Evolutionary conservation across 495 filamentous ascomycete species (phyloP).

Genomic region (Penicillium coprophilum): DNA sequence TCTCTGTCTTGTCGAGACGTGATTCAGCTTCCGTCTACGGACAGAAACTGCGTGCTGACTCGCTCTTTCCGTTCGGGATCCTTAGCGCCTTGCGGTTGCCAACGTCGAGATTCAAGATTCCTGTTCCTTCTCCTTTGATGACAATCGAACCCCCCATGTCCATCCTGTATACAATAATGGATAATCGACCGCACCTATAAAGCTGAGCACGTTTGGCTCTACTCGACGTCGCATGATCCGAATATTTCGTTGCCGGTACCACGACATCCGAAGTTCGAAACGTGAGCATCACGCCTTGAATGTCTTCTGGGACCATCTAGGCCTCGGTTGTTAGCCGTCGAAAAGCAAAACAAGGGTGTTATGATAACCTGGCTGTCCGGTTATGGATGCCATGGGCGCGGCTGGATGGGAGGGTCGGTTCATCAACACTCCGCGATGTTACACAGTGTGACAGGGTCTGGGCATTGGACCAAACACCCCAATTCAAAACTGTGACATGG

Average conservation of each 20-base stretch:
- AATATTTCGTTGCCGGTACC: background rate
- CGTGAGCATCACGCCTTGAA: background rate
- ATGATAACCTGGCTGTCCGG: background rate
- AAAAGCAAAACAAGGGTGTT: background rate
- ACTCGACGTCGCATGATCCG: background rate
- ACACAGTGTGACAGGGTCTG: background rate
- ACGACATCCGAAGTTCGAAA: too few relatives aligned
- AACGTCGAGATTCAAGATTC: background rate
- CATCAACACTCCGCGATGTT: background rate
- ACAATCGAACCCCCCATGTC: background rate
- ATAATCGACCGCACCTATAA: background rate
- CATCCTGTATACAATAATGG: background rate
- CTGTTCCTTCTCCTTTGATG: background rate
- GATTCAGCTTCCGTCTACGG: background rate
- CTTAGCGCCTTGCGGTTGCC: background rate
- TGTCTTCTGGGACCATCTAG: background rate
- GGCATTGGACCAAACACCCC: background rate
- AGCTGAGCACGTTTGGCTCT: background rate
- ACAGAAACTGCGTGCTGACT: background rate
- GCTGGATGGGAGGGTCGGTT: background rate
- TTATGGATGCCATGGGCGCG: background rate
- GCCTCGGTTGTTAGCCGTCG: background rate
- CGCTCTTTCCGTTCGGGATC: background rate
- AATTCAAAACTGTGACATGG: background rate
- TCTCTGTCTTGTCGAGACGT: background rate